Conservation (phyloP, 2,329 filamentous ascomycete species). For the Verticillium isaacii region DNA sequence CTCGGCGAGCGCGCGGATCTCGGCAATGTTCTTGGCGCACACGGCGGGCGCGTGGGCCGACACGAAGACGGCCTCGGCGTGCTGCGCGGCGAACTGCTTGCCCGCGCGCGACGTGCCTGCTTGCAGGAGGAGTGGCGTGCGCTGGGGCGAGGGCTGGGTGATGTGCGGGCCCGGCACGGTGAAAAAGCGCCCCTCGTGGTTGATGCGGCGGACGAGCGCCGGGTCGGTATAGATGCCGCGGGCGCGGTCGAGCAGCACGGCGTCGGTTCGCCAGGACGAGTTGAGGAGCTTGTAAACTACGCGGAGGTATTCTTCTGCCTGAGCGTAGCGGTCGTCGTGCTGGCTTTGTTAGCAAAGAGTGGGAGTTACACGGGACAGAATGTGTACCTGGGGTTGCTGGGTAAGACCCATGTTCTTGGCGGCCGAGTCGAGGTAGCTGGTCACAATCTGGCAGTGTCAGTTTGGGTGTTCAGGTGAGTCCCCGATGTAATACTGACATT, state of each 20-base stretch:
- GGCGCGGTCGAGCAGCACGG: slow-evolving; percentile 54
- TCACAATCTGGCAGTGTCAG: slow-evolving; percentile 48
- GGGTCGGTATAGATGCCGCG: slow-evolving; percentile 51
- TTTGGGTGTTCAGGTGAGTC: not conserved
- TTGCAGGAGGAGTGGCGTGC: slow-evolving; percentile 65
- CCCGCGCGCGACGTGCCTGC: slow-evolving; percentile 64
- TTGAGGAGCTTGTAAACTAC: slow-evolving; percentile 65
- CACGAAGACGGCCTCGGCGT: slow-evolving; percentile 69
- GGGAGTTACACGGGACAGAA: not conserved
- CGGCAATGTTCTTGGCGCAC: slow-evolving; percentile 56
- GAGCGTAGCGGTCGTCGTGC: slow-evolving; percentile 63
- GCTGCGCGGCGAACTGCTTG: slow-evolving; percentile 62
- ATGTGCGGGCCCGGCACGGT: slow-evolving; percentile 61
- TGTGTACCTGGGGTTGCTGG: slow-evolving; percentile 40
- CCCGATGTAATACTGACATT: slow-evolving; percentile 31
- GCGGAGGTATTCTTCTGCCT: slow-evolving; percentile 59
- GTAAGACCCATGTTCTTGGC: slow-evolving; percentile 59
- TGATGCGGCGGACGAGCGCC: slow-evolving; percentile 55
- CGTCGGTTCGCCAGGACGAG: slow-evolving; percentile 63
- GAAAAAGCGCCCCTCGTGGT: slow-evolving; percentile 62
- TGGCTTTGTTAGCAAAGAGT: slow-evolving; percentile 5
- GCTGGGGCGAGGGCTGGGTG: slow-evolving; percentile 61
- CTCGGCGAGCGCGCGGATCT: slow-evolving; percentile 54
- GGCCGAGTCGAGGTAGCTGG: slow-evolving; percentile 65
- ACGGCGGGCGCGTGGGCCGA: slow-evolving; percentile 59